Evolutionary conservation across 164 flowering plant genomes (phyloP).

Genomic region (Tetrastigma voinierianum): DNA sequence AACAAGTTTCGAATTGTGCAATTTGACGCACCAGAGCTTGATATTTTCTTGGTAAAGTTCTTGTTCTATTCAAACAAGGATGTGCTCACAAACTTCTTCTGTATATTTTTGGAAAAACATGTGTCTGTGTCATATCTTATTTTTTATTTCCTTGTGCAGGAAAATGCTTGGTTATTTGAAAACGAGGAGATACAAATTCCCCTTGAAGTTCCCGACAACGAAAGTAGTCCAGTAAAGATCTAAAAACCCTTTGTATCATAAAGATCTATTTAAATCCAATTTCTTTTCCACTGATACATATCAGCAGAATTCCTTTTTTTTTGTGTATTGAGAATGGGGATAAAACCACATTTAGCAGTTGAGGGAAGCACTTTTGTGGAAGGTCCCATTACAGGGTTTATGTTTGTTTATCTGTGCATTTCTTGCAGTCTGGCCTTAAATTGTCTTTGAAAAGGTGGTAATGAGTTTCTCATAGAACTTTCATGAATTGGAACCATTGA

Average conservation of each 20-base stretch:
- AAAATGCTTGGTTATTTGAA: slow-evolving; percentile 16
- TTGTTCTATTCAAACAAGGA: neutral
- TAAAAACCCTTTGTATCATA: neutral
- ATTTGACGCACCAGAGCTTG: slow-evolving; percentile 65
- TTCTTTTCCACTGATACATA: neutral
- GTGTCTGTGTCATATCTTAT: neutral
- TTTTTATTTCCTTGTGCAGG: slow-evolving; percentile 25
- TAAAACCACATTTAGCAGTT: neutral
- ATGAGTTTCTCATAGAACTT: neutral
- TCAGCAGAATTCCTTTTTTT: neutral
- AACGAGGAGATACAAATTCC: slow-evolving; percentile 22
- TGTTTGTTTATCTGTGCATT: neutral
- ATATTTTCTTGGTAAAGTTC: slow-evolving; percentile 35
- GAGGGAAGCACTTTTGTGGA: neutral
- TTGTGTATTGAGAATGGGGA: neutral
- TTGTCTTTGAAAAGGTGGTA: neutral
- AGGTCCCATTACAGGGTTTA: neutral
- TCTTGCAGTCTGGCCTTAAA: neutral
- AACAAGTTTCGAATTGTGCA: slow-evolving; percentile 22
- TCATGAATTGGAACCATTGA: neutral
- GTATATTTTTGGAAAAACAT: neutral
- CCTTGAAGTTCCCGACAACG: slow-evolving; percentile 29
- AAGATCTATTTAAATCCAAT: neutral
- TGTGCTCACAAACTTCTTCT: neutral
- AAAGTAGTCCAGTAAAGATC: slow-evolving; percentile 31